Base-by-base conservation (phyloP, 2,329 filamentous ascomycete species). In the Venturia carpophila region DNA sequence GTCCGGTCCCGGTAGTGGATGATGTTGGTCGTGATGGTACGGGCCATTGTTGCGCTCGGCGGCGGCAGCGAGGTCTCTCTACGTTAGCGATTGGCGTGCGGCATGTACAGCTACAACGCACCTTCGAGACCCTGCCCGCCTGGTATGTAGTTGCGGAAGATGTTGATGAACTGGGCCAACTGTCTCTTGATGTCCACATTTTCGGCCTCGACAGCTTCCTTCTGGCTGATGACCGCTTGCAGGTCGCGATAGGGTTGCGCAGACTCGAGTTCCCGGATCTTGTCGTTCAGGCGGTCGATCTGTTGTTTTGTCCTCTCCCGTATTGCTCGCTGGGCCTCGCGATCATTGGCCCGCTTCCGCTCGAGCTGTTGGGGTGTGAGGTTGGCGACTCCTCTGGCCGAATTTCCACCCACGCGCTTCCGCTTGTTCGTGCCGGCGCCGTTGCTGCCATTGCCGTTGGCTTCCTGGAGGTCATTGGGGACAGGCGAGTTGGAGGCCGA, bases 261-360 rank as follows among this genome's bases (percentile, higher is more conserved):
- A 66, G 83, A 87, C 66, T 89, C 90, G 69, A 95, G 81, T 68
- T 93, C 89, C 65, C 83, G 81, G 67, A 95, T 92, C 67, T 84
- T 82, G 67, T 81, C 81, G 74, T 94, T 89, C 66, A 94, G 79
- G 7, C 77, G 79, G 73, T 93, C 89, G 69, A 94, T 94, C 74
- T 90, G 88, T 66, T 86, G 84, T 77, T 88, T 91, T 37, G 90
- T 94, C 65, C 91, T 85, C 77, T 93, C 89, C 52, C 91, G 83
- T 67, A 95, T 94, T 47, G 90, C 90, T 61, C 91, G 84, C 74
- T 96, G 91, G 39, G 91, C 91, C 75, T 95, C 90, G 66, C 91
- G 87, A 74, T 95, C 91, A 83, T 96, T 96, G 71, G 91, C 90
- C 68, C 92, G 84, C 80, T 96, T 97, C 75, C 92, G 89, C 39